Conservation (phyloP, 305 asterid species). For the Fraxinus ornus region DNA sequence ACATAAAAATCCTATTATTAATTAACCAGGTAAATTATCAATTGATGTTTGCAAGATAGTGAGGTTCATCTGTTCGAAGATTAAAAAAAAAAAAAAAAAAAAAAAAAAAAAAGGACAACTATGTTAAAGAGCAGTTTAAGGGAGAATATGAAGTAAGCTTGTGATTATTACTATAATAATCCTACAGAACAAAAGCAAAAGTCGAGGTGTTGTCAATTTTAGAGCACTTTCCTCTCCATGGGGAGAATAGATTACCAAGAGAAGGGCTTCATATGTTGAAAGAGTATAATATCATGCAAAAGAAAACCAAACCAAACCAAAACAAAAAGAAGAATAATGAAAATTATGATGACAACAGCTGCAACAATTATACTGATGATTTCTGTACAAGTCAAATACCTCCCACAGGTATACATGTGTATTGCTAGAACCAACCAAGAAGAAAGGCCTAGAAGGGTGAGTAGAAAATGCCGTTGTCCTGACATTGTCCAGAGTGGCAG, state of each 20-base stretch:
- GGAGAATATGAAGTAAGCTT: neutral
- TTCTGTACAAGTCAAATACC: conserved; percentile 43
- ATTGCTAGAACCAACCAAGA: conserved; percentile 96
- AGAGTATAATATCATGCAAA: conserved; percentile 5
- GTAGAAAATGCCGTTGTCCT: conserved; percentile 73
- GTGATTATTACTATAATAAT: neutral
- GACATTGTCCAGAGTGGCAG: conserved; percentile 77
- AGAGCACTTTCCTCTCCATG: conserved; percentile 13
- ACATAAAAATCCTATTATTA: neutral
- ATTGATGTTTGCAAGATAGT: neutral
- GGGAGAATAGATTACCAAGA: neutral
- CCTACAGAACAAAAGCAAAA: conserved; percentile 14
- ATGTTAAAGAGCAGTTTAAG: neutral
- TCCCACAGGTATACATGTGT: conserved; percentile 96
- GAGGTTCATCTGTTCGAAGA: neutral
- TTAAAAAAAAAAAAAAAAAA: neutral
- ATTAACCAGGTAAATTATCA: neutral
- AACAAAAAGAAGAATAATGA: conserved; percentile 15
- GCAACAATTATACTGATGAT: neutral
- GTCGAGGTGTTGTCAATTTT: conserved; percentile 6
- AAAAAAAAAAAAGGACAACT: neutral
- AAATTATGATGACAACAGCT: conserved; percentile 8
- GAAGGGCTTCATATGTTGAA: conserved; percentile 5
- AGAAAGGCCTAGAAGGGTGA: conserved; percentile 94
- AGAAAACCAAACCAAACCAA: conserved; percentile 4